These are phyloP conservation scores for Xylaria grammica DNA, from an alignment of 495 filamentous ascomycete genomes.

Conservation along the genomic window DNA sequence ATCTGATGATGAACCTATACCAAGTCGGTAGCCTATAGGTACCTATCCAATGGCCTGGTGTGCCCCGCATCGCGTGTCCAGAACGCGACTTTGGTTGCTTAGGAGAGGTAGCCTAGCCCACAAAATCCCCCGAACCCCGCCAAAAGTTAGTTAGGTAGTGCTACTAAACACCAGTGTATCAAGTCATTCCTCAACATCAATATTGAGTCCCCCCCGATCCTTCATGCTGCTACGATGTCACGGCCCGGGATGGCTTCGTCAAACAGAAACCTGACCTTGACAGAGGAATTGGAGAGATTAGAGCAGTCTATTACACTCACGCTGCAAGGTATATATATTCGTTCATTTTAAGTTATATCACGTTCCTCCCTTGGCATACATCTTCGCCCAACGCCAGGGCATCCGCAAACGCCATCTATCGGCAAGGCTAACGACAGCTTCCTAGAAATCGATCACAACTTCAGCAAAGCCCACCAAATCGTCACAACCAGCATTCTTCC, in stretches of 20 bases:
- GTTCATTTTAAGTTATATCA: background rate
- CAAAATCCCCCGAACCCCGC: conserved; percentile 22
- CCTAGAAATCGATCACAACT: conserved; percentile 96
- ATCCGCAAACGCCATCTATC: no score
- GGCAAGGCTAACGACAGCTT: conserved; percentile 17
- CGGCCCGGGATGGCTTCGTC: conserved; percentile 49
- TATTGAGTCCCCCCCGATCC: background rate
- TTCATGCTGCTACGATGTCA: conserved; percentile 42
- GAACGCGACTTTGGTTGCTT: conserved; percentile 12
- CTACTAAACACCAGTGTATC: background rate
- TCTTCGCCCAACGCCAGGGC: no score
- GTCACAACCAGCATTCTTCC: conserved; percentile 93
- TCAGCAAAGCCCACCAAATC: conserved; percentile 94
- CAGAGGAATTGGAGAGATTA: conserved; percentile 93
- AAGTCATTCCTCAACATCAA: conserved; percentile 6
- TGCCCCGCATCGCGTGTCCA: conserved; percentile 26
- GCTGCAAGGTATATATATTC: conserved; percentile 72
- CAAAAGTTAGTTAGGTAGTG: background rate
- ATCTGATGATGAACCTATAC: no score
- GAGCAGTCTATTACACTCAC: conserved; percentile 97
- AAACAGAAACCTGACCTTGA: conserved; percentile 75
- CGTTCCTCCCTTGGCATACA: no score
- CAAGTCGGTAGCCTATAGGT: no score
- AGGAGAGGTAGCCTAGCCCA: conserved; percentile 13
- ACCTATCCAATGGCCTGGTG: conserved; percentile 2